Conservation (phyloP, 139 green algal species). For the Limnomonas spitsbergensis region DNA sequence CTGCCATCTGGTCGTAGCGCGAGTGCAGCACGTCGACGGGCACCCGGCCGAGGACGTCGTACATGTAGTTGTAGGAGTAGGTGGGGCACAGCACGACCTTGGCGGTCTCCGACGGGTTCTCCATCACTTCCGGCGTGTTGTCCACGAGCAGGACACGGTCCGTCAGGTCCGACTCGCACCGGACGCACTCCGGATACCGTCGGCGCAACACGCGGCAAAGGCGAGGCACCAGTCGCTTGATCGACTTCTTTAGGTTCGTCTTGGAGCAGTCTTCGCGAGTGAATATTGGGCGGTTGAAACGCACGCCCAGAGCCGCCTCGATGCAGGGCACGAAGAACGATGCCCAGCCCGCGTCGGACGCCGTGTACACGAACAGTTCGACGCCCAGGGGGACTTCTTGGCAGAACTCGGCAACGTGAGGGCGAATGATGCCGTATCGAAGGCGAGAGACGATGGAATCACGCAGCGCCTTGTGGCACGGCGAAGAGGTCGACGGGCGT, state of each 20-base stretch:
- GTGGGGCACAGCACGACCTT: background rate
- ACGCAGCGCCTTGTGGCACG: too few relatives aligned
- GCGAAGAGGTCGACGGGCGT: too few relatives aligned
- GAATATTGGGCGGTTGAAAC: conserved; percentile 5
- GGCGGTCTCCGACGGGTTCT: background rate
- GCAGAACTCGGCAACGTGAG: conserved; percentile 1
- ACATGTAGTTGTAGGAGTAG: background rate
- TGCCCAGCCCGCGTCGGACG: background rate
- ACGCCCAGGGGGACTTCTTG: background rate
- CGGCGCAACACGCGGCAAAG: background rate
- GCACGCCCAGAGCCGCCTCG: background rate
- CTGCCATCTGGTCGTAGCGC: background rate
- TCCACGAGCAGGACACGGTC: background rate
- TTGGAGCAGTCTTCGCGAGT: background rate
- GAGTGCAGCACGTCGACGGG: background rate
- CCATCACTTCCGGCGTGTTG: background rate
- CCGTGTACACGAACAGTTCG: conserved; percentile 13
- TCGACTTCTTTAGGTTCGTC: background rate
- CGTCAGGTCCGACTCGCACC: background rate
- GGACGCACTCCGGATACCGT: background rate
- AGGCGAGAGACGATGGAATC: background rate
- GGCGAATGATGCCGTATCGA: background rate
- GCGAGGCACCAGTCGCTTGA: background rate
- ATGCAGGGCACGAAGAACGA: background rate
- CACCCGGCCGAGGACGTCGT: background rate